These are phyloP conservation scores for Biancaea sappan DNA, from an alignment of 306 rosid genomes.

Conservation along the genomic window DNA sequence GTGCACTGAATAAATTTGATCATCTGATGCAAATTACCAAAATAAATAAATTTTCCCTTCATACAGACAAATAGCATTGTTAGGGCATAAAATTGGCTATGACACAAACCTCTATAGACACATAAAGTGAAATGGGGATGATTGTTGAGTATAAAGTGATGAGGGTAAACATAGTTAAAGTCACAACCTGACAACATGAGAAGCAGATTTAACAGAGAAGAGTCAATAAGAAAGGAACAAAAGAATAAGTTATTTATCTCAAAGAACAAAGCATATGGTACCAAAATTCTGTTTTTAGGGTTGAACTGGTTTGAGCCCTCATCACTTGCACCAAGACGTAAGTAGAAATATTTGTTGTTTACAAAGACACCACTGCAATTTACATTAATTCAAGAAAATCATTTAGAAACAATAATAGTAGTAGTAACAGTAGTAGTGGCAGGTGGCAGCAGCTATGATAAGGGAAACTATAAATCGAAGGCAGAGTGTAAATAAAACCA, in stretches of 20 bases:
- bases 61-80: conserved; percentile 6
- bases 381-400: conserved; percentile 31
- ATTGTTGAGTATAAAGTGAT: conserved; percentile 89
- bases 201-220: conserved; percentile 34
- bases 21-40: conserved; percentile 63
- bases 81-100: conserved; percentile 29
- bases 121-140: conserved; percentile 97
- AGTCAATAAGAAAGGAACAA: conserved; percentile 21
- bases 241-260: conserved; percentile 23
- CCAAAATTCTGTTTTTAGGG: conserved; percentile 82
- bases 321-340: conserved; percentile 64
- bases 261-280: conserved; percentile 40
- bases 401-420: background rate
- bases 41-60: conserved; percentile 30
- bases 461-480: background rate
- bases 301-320: conserved; percentile 68
- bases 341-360: conserved; percentile 72
- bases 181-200: conserved; percentile 64
- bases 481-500: background rate
- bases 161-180: conserved; percentile 93
- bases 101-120: conserved; percentile 90
- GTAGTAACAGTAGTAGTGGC: background rate
- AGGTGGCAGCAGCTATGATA: too few species aligned
- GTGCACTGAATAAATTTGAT: conserved; percentile 93
- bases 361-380: conserved; percentile 81